Base-by-base conservation (phyloP, 371 early-diverging fungal genomes). In the Chytridiales sp. region DNA sequence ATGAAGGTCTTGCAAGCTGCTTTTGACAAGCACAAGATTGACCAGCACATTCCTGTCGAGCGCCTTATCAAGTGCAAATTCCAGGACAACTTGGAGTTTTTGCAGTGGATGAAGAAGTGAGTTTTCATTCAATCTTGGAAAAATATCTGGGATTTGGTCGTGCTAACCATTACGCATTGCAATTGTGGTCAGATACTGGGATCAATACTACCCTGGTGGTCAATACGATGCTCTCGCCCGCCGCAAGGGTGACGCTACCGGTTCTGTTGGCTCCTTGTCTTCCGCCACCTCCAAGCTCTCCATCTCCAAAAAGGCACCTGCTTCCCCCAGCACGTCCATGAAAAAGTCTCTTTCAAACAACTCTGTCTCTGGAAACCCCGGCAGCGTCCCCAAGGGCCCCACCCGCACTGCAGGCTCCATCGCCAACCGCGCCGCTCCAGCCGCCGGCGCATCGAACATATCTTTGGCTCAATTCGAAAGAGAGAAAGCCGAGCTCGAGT, bases 21-120 rank as follows among this genome's bases (percentile, higher is more conserved):
- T 30, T 91, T 96, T 61, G 82, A 86, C 63, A 86, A 83, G 68
- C 90, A 92, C 78, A 87, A 82, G 56, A 78, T 87, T 32, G 85
- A 84, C 54, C 82, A 87, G 56, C 75, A 79, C 32, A 86, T 96
- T 39, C 93, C 92, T 50, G 91, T 92, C 4, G 89, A 94, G 36
- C 75, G 85, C 4, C 77, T 97, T 65, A 78, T 87, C 56, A 95
- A 94, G 68, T 91, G 93, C 80, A 90, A 89, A 64, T 91, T 96
- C 78, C 95, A 95, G 75, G 98, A 97, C 75, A 97, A 96, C 71
- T 78, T 97, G 58, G 95, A 95, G 78, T 94, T 97, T 66, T 65
- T 93, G 68, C 95, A 95, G 66, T 95, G 95, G 95, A 64, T 93
- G 59, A 95, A 92, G 66, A 79, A 80, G 62, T 94, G 41, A 36